Evolutionary conservation across 2,329 filamentous ascomycete species (phyloP).

Genomic region (Exserohilum rostratum): DNA sequence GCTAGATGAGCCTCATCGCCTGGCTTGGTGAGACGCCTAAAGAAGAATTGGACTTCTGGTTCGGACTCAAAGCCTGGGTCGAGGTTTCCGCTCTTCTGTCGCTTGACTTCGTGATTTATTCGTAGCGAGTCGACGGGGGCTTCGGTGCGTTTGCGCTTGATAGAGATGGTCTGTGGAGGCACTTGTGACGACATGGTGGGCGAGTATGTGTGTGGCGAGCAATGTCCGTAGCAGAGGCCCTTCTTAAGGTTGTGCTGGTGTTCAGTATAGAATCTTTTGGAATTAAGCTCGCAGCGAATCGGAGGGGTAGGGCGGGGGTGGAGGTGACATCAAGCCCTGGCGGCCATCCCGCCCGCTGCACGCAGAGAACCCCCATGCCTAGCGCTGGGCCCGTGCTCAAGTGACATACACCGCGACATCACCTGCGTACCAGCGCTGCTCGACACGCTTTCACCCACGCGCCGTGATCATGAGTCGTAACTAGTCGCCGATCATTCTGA

Average conservation of each 20-base stretch:
- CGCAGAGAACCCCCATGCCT: conserved; percentile 10
- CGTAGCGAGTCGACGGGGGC: conserved; percentile 61
- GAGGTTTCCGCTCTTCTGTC: conserved; percentile 23
- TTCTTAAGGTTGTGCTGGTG: not conserved
- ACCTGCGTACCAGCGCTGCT: conserved; percentile 9
- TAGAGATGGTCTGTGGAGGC: conserved; percentile 37
- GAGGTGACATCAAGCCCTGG: conserved; percentile 15
- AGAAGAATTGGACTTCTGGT: conserved; percentile 2
- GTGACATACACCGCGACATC: conserved; percentile 15
- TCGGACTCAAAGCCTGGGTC: not conserved
- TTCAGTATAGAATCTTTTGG: not conserved
- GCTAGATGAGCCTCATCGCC: conserved; percentile 17
- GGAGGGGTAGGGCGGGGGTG: conserved; percentile 22
- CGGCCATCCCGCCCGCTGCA: conserved; percentile 14
- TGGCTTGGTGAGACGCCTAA: conserved; percentile 32
- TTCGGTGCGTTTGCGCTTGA: conserved; percentile 64
- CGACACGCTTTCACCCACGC: conserved; percentile 21
- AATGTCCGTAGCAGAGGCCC: not conserved
- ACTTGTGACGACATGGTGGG: conserved; percentile 3
- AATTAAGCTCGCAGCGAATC: conserved; percentile 9
- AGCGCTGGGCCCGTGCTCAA: conserved; percentile 1
- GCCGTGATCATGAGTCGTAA: conserved; percentile 21
- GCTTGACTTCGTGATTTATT: conserved; percentile 33
- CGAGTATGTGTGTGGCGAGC: not conserved
- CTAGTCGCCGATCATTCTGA: conserved; percentile 12